Percentiles rank a stretch among this genome's conserved stretches.
Conservation (phyloP, 805 yeast species). For the Trichomonascus vanleenenianus region DNA sequence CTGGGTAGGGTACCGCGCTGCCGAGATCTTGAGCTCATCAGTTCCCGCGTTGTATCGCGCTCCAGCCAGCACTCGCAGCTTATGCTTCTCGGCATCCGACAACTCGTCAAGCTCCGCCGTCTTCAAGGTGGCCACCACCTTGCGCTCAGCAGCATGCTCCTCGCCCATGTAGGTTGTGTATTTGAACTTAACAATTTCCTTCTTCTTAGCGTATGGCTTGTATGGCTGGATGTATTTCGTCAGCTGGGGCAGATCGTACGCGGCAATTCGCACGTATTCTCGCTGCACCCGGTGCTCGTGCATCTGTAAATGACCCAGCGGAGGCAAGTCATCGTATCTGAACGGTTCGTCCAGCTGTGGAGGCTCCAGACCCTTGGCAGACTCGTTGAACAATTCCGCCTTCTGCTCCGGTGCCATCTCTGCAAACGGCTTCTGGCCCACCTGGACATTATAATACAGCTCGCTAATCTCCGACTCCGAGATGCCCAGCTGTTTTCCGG, state of each 20-base stretch:
- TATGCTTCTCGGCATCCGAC: slow-evolving; percentile 48
- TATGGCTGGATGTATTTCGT: slow-evolving; percentile 69
- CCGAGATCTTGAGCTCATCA: slow-evolving; percentile 56
- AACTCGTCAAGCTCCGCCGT: slow-evolving; percentile 38
- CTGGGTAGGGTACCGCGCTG: slow-evolving; percentile 60
- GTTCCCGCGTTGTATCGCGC: slow-evolving; percentile 59
- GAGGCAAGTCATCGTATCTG: slow-evolving; percentile 58
- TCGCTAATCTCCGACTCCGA: slow-evolving; percentile 19
- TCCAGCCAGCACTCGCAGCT: slow-evolving; percentile 72
- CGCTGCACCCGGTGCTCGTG: slow-evolving; percentile 69
- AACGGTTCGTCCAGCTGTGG: slow-evolving; percentile 26
- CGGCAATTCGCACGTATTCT: slow-evolving; percentile 72
- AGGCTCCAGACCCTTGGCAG: slow-evolving; percentile 21
- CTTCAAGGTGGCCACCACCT: slow-evolving; percentile 53
- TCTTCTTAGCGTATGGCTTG: slow-evolving; percentile 32
- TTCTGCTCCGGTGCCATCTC: slow-evolving; percentile 13
- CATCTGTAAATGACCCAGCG: slow-evolving; percentile 62
- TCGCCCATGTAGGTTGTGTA: slow-evolving; percentile 73
- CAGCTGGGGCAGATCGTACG: slow-evolving; percentile 84
- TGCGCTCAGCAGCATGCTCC: slow-evolving; percentile 57
- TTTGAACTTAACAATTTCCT: slow-evolving; percentile 43
- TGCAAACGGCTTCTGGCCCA: slow-evolving; percentile 15
- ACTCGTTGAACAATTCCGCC: slow-evolving; percentile 15
- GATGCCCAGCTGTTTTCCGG: slow-evolving; percentile 26
- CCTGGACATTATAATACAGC: slow-evolving; percentile 21